Evolutionary conservation across 768 basidiomycete genomes (phyloP).

Genomic region (Myochromella boudieri): DNA sequence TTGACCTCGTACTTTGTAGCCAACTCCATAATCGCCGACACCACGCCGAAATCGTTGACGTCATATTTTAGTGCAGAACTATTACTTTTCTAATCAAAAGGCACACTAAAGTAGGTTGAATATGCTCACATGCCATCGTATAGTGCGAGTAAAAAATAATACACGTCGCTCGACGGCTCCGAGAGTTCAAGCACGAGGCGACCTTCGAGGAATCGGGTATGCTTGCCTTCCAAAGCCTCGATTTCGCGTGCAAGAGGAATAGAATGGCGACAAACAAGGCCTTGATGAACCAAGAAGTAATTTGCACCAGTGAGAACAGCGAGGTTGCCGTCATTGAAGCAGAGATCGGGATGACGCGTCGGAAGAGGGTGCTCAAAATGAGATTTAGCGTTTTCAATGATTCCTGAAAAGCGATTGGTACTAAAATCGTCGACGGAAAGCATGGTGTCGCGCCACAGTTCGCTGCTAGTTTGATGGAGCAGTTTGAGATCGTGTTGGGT

Average conservation of each 20-base stretch:
- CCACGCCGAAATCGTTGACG: conserved; percentile 46
- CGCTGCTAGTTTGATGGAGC: too few species aligned
- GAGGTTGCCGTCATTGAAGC: conserved; percentile 70
- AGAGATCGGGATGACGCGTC: conserved; percentile 50
- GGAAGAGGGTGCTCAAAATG: conserved; percentile 19
- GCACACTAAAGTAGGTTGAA: not conserved
- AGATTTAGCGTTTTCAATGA: conserved; percentile 8
- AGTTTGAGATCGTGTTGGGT: not conserved
- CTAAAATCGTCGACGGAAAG: conserved; percentile 39
- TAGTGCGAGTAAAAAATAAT: conserved; percentile 57
- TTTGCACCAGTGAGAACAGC: conserved; percentile 53
- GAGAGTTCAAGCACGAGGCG: conserved; percentile 53
- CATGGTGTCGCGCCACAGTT: conserved; percentile 6
- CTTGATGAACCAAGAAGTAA: conserved; percentile 72
- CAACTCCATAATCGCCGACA: conserved; percentile 59
- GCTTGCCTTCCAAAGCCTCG: conserved; percentile 26
- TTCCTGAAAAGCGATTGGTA: conserved; percentile 40
- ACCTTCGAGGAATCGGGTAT: conserved; percentile 47
- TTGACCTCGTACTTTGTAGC: conserved; percentile 64
- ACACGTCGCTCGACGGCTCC: conserved; percentile 57
- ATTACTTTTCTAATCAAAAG: conserved; percentile 16
- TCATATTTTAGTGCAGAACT: conserved; percentile 51
- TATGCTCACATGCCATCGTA: conserved; percentile 69
- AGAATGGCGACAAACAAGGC: conserved; percentile 67
- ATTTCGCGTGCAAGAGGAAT: conserved; percentile 43